Percentiles rank a stretch among this genome's conserved stretches.
Conservation (phyloP, 257 asterid genomes). For the Dorcoceras hygrometricum region DNA sequence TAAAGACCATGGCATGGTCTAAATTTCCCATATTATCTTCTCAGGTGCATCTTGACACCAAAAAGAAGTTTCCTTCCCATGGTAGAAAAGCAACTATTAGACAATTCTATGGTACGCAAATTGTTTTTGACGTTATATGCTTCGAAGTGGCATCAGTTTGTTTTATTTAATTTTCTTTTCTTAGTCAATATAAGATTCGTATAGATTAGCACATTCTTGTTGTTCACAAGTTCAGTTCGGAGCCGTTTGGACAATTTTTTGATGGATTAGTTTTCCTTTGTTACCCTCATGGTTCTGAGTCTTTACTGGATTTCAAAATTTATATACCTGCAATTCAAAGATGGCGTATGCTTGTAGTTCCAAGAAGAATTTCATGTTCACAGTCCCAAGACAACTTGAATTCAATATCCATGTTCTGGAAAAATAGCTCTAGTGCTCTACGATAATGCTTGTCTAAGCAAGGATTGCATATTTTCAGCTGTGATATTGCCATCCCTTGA, state of each 20-base stretch:
- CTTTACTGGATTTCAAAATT: constrained; percentile 1
- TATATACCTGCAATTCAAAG: not conserved
- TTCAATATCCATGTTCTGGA: not conserved
- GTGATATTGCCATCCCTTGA: constrained; percentile 58
- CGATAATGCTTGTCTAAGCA: not conserved
- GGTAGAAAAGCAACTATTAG: constrained; percentile 57
- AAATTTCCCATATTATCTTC: not conserved
- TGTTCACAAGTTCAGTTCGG: not conserved
- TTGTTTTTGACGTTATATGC: constrained; percentile 8
- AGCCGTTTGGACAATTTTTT: not conserved
- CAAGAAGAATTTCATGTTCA: not conserved
- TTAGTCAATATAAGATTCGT: not conserved
- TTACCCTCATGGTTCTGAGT: constrained; percentile 4
- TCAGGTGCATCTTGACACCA: constrained; percentile 47
- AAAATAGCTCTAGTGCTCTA: not conserved
- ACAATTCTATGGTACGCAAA: constrained; percentile 50
- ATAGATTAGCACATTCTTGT: not conserved
- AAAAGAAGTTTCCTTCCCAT: constrained; percentile 34
- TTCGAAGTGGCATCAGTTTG: not conserved
- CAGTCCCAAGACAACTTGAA: not conserved
- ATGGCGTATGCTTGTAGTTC: not conserved
- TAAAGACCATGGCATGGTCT: constrained; percentile 1
- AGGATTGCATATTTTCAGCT: constrained; percentile 31
- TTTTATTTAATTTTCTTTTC: not conserved
- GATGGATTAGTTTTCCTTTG: not conserved